Evolutionary conservation across 2,329 filamentous ascomycete genomes (phyloP), one percentile per base, ranked within the genome.

Genomic region (Bipolaris bicolor): DNA sequence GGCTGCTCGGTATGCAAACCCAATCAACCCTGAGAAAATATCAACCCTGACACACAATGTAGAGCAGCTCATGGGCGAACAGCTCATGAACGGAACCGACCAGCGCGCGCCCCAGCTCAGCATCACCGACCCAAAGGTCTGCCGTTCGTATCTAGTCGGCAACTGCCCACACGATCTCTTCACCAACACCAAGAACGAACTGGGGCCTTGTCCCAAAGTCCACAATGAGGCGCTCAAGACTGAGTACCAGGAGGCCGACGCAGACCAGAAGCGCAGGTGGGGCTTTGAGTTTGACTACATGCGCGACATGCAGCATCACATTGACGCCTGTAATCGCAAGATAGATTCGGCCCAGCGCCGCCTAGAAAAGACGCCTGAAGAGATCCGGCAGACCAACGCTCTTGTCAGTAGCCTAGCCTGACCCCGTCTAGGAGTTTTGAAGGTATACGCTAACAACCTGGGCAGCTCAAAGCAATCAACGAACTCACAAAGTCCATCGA

Each of bases 141-240:
- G 95, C 82, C 91, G 92, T 53, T 97, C 93, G 16, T 98, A 94
- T 77, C 86, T 99, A 48, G 92, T 87, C 61, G 95, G 95, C 69
- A 96, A 91, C 57, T 99, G 95, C 77, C 95, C 95, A 0, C 94
- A 98, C 82, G 95, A 99, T 76, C 91, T 99, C 73, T 99, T 99
- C 84, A 99, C 94, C 65, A 99, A 99, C 80, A 99, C 95, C 44
- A 98, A 97, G 81, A 93, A 98, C 83, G 95, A 99, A 76, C 86
- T 98, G 33, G 95, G 95, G 2, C 86, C 88, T 0, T 99, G 95
- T 73, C 86, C 91, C 48, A 95, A 94, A 75, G 85, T 94, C 24
- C 95, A 99, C 80, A 90, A 87, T 47, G 93, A 97, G 75, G 87
- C 88, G 11, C 84, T 98, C 64, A 97, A 97, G 78, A 82, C 88